Evolutionary conservation across 164 flowering plant species (phyloP), one percentile per base, ranked within the genome.

Genomic region (Chimonanthus praecox): DNA sequence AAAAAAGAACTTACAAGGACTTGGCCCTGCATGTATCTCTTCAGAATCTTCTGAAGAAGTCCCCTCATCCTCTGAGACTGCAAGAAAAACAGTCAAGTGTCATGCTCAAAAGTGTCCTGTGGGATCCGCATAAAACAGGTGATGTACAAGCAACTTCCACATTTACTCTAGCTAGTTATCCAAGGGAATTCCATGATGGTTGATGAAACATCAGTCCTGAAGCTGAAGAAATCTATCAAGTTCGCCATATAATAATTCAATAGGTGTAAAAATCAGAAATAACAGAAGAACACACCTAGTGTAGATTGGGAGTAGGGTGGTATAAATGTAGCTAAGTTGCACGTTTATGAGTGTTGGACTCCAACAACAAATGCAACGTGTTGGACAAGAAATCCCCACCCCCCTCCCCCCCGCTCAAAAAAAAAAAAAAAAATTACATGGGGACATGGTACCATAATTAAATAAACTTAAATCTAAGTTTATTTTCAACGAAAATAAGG

Each of bases 31-130:
- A 18, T 47, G 68, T 68, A 75, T 76, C 18, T 77, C 88, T 74
- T 77, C 80, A 76, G 69, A 70, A 46, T 83, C 76, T 63, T 47
- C 88, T 44, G 83, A 71, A 43, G 85, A 76, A 72, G 72, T 58
- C 58, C 80, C 78, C 64, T 77, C 79, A 76, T 88, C 92, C 82
- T 88, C 90, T 85, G 79, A 69, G 20, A 47, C 67, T 77, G 69
- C 74, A 75, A 21, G 10, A 64, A 13, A 45, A 33, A 47, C 7
- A 4, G 43, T 2, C 0, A 3, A 69, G 51, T 44, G 10, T 64
- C 33, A 49, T 49, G 4, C 8, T 18, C 50, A 6, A 13, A 33
- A 62, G 43, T 7, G 33, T 33, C 33, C 33, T 33, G 33, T 33
- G 33, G 33, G 0, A 33, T 33, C 33, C 0, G 33, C 33, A 33